Percentiles rank a stretch among this genome's conserved stretches.
Conservation (phyloP, 192 early-diverging fungal species). For the Umbelopsis sp. region DNA sequence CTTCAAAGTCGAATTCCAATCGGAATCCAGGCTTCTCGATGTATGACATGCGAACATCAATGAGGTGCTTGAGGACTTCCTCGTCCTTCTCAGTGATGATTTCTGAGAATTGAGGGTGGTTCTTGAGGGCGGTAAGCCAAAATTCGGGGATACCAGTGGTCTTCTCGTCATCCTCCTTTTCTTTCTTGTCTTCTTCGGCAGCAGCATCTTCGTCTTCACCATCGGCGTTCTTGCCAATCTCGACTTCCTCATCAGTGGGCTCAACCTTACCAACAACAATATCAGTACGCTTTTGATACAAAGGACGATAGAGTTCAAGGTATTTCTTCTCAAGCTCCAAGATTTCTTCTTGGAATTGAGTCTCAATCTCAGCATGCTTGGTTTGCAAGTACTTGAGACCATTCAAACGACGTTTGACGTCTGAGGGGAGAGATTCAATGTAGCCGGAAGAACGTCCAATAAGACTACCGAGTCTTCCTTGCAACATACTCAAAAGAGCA, state of each 20-base stretch:
- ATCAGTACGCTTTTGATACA: conserved; percentile 86
- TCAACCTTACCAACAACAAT: conserved; percentile 82
- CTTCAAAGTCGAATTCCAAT: conserved; percentile 89
- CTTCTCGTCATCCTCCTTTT: conserved; percentile 52
- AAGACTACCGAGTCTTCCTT: conserved; percentile 78
- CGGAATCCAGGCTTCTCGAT: conserved; percentile 91
- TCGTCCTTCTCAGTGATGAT: conserved; percentile 93
- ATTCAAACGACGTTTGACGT: conserved; percentile 85
- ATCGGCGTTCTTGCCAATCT: conserved; percentile 64
- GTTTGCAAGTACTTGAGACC: conserved; percentile 87
- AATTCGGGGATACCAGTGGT: conserved; percentile 89
- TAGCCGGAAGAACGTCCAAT: conserved; percentile 79
- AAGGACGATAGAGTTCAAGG: conserved; percentile 77
- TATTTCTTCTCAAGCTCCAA: conserved; percentile 97
- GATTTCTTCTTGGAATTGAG: conserved; percentile 93
- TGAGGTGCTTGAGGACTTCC: conserved; percentile 83
- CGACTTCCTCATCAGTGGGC: conserved; percentile 88
- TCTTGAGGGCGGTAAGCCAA: conserved; percentile 94
- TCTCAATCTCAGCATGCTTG: conserved; percentile 83
- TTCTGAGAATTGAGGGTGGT: conserved; percentile 77
- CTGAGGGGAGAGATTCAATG: conserved; percentile 69
- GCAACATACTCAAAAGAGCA: conserved; percentile 70
- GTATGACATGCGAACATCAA: conserved; percentile 87
- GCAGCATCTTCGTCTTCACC: conserved; percentile 57
- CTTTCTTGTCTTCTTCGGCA: conserved; percentile 46